These are phyloP conservation scores for Zoysia pacifica DNA, from an alignment of 176 grass and related monocot species.

Conservation along the genomic window DNA sequence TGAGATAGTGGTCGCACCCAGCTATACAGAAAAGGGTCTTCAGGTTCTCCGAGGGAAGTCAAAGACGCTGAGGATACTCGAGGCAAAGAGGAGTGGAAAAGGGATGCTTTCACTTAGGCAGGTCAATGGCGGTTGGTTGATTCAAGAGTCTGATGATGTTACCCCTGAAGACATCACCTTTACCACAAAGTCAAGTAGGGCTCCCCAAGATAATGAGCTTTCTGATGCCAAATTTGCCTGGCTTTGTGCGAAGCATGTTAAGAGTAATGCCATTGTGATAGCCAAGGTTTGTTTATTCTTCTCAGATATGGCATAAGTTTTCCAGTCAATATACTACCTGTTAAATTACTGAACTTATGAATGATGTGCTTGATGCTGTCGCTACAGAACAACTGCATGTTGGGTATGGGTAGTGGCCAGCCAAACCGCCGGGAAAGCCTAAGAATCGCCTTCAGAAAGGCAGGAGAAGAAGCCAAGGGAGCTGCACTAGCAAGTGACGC, in stretches of 20 bases:
- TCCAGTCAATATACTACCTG: background rate
- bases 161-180: conserved; percentile 84
- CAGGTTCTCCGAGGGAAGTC: conserved; percentile 76
- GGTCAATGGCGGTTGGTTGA: conserved; percentile 77
- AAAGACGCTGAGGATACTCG: conserved; percentile 78
- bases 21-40: conserved; percentile 80
- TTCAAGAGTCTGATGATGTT: conserved; percentile 76
- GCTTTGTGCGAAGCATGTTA: conserved; percentile 94
- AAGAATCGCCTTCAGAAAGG: conserved; percentile 83
- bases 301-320: background rate
- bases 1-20: conserved; percentile 85
- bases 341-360: background rate
- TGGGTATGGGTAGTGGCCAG: conserved; percentile 94
- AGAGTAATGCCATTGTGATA: conserved; percentile 96
- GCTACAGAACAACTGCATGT: conserved; percentile 76
- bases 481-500: conserved; percentile 87
- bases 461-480: conserved; percentile 82
- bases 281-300: conserved; percentile 60
- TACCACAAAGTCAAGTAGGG: conserved; percentile 45
- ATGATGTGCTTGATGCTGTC: background rate
- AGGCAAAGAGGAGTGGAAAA: conserved; percentile 73
- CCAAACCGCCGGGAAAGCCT: conserved; percentile 78
- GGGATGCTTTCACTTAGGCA: conserved; percentile 75
- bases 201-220: conserved; percentile 53
- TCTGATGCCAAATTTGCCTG: conserved; percentile 85